Conservation (phyloP, 192 early-diverging fungal species). For the Obelidium mucronatum region DNA sequence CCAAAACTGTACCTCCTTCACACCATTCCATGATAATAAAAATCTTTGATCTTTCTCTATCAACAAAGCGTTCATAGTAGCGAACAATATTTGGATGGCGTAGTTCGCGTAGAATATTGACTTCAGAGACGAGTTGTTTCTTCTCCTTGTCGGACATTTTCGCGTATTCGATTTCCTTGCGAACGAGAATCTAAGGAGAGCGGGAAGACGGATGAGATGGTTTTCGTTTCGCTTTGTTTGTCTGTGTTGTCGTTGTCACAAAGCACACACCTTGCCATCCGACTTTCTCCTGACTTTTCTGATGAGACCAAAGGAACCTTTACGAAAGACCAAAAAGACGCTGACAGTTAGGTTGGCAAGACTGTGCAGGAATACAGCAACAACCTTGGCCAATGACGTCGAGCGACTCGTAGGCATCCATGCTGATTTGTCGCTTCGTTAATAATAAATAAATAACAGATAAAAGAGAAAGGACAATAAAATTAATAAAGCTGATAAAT, state of each 20-base stretch:
- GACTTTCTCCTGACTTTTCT: slow-evolving; percentile 68
- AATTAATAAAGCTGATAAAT: no score
- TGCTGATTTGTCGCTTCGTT: not conserved
- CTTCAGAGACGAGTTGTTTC: slow-evolving; percentile 75
- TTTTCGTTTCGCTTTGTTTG: not conserved
- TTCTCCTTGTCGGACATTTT: slow-evolving; percentile 79
- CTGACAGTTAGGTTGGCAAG: not conserved
- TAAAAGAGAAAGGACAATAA: no score
- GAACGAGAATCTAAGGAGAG: slow-evolving; percentile 63
- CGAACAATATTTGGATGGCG: slow-evolving; percentile 78
- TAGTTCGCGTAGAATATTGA: slow-evolving; percentile 76
- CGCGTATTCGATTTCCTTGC: slow-evolving; percentile 83
- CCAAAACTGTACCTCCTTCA: slow-evolving; percentile 33
- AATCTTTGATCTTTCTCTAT: slow-evolving; percentile 69
- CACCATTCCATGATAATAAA: slow-evolving; percentile 76
- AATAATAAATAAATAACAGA: no score
- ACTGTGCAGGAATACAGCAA: not conserved
- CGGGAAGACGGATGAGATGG: not conserved
- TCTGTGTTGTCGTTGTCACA: not conserved
- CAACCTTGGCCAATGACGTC: slow-evolving; percentile 70
- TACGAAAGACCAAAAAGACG: no score
- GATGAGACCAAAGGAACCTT: slow-evolving; percentile 74
- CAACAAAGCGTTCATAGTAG: slow-evolving; percentile 73
- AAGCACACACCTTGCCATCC: slow-evolving; percentile 65
- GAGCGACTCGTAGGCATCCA: slow-evolving; percentile 69